phyloP scores from a whole-genome alignment of 371 early-diverging fungal species.

The Rhizopus stolonifer region DNA sequence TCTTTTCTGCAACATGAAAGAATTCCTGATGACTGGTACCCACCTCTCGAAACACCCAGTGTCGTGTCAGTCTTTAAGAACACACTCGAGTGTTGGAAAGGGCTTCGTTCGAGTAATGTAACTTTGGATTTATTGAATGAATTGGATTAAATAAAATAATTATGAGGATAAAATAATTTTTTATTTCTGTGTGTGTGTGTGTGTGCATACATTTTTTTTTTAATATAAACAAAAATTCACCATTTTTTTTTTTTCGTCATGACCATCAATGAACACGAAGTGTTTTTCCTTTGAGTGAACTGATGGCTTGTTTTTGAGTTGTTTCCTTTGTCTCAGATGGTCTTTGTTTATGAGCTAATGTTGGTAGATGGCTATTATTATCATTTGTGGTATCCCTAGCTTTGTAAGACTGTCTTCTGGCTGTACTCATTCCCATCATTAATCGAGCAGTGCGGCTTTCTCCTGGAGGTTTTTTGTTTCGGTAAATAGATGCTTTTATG shows the following conservation, averaged over 20 bases:
- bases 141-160: constrained; percentile 4
- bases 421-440: constrained; percentile 47
- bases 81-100: constrained; percentile 15
- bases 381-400: constrained; percentile 11
- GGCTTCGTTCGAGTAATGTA: constrained; percentile 16
- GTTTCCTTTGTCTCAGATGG: neutral
- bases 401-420: constrained; percentile 23
- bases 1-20: constrained; percentile 32
- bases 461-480: constrained; percentile 35
- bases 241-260: neutral
- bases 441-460: constrained; percentile 43
- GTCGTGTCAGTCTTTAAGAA: constrained; percentile 3
- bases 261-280: constrained; percentile 32
- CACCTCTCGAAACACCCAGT: constrained; percentile 8
- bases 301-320: constrained; percentile 8
- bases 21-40: constrained; percentile 39
- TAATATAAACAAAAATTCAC: neutral
- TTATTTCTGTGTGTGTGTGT: neutral
- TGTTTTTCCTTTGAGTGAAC: constrained; percentile 24
- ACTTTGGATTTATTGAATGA: constrained; percentile 14
- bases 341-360: constrained; percentile 12
- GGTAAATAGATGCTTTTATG: constrained; percentile 24
- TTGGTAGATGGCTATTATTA: constrained; percentile 2
- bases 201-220: neutral
- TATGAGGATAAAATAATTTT: neutral